Conservation (phyloP, 208 protist genomes). For the Trypanosoma platydactyli region DNA sequence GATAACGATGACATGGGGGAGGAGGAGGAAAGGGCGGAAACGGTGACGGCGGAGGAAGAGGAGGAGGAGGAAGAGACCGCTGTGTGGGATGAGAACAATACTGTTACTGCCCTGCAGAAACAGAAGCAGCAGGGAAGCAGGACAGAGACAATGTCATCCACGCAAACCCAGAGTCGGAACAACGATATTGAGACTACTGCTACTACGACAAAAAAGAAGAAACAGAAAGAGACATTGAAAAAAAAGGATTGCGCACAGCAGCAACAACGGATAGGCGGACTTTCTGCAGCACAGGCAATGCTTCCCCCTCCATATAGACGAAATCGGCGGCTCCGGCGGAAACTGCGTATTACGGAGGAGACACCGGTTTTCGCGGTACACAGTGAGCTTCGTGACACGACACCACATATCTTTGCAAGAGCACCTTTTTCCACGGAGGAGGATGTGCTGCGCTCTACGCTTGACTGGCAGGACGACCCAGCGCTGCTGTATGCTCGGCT, state of each 20-base stretch:
- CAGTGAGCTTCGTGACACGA: conserved; percentile 47
- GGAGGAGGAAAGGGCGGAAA: neutral
- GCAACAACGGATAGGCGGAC: conserved; percentile 28
- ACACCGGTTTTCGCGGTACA: conserved; percentile 57
- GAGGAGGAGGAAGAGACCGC: conserved; percentile 7
- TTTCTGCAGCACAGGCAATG: conserved; percentile 49
- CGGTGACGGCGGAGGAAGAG: conserved; percentile 5
- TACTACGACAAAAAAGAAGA: neutral
- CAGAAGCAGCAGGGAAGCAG: conserved; percentile 3
- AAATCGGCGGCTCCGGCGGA: conserved; percentile 44
- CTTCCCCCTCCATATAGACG: conserved; percentile 58
- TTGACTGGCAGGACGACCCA: conserved; percentile 63
- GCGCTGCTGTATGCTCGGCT: conserved; percentile 69
- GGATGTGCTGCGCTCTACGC: conserved; percentile 66
- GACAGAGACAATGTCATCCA: neutral
- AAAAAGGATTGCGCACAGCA: neutral
- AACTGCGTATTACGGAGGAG: conserved; percentile 44
- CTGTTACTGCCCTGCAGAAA: neutral
- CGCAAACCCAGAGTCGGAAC: neutral
- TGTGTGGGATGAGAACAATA: neutral
- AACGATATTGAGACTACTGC: neutral
- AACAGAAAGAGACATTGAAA: neutral
- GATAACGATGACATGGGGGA: neutral
- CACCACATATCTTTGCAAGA: conserved; percentile 32
- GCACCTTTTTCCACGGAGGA: conserved; percentile 74